Percentiles rank a stretch among this genome's conserved stretches.
Evolutionary conservation across 352 stramenopile genomes (phyloP).

Genomic region (Phytophthora constricta): DNA sequence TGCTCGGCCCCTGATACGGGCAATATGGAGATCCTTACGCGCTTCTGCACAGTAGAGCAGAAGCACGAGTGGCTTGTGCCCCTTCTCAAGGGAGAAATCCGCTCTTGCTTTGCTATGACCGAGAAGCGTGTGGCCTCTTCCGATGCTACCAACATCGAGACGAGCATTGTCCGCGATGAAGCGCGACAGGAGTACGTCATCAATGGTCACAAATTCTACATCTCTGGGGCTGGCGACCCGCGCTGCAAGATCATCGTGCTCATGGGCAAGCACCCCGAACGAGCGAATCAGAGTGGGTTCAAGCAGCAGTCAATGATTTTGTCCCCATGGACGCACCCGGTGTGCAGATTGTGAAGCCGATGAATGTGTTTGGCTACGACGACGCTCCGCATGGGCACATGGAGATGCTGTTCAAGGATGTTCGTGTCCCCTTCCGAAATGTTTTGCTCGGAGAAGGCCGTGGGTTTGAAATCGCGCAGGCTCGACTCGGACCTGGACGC

Average conservation of each 20-base stretch:
- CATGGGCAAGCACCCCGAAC: conserved; percentile 71
- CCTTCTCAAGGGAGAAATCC: conserved; percentile 93
- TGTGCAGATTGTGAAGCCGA: conserved; percentile 90
- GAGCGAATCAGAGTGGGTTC: conserved; percentile 51
- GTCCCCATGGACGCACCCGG: conserved; percentile 92
- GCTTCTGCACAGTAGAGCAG: conserved; percentile 92
- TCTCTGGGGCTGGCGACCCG: conserved; percentile 95
- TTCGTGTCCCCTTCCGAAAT: conserved; percentile 90
- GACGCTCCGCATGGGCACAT: conserved; percentile 95
- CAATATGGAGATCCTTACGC: conserved; percentile 99
- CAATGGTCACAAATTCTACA: conserved; percentile 97
- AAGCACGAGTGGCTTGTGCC: conserved; percentile 94
- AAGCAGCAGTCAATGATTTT: conserved; percentile 91
- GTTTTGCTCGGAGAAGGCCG: conserved; percentile 83
- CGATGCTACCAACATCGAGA: conserved; percentile 97
- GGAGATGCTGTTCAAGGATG: conserved; percentile 96
- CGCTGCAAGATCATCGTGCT: conserved; percentile 92
- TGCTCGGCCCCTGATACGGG: conserved; percentile 97
- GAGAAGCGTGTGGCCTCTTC: conserved; percentile 95
- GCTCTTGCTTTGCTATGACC: conserved; percentile 98
- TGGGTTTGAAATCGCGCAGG: conserved; percentile 91
- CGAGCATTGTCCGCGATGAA: conserved; percentile 74
- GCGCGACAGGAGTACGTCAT: conserved; percentile 90
- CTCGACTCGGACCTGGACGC: conserved; percentile 93
- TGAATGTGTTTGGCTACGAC: conserved; percentile 97